Conservation (phyloP, 495 filamentous ascomycete species). For the Aspergillus sclerotioniger region DNA sequence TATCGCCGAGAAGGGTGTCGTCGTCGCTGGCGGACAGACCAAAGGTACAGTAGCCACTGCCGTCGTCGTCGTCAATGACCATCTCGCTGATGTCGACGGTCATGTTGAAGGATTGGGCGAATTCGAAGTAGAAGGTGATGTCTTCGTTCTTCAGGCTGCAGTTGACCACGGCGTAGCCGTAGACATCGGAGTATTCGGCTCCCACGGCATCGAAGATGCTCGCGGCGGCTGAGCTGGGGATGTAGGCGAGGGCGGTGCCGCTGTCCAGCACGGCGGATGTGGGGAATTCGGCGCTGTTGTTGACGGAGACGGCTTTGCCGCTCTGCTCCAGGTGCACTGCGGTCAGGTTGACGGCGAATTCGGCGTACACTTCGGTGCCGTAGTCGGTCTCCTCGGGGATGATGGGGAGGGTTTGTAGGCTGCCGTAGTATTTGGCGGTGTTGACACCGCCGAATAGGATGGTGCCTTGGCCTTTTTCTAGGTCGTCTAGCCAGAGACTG, state of each 20-base stretch:
- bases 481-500: conserved; percentile 42
- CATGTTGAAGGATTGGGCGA: conserved; percentile 57
- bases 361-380: conserved; percentile 50
- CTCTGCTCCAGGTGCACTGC: conserved; percentile 31
- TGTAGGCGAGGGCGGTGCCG: conserved; percentile 71
- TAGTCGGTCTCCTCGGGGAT: conserved; percentile 33
- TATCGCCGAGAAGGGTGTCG: conserved; percentile 70
- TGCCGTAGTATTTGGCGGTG: conserved; percentile 63
- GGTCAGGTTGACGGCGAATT: conserved; percentile 74
- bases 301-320: conserved; percentile 29
- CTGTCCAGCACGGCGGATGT: conserved; percentile 70
- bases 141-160: conserved; percentile 55
- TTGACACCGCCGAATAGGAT: conserved; percentile 84
- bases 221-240: conserved; percentile 60
- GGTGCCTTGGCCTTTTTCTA: conserved; percentile 58
- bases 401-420: conserved; percentile 66
- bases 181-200: conserved; percentile 45
- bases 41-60: conserved; percentile 52
- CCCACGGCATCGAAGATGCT: conserved; percentile 60
- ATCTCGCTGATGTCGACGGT: conserved; percentile 66
- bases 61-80: conserved; percentile 54
- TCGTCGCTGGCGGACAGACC: conserved; percentile 59
- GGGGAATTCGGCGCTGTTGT: conserved; percentile 30
- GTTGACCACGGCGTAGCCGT: conserved; percentile 18
- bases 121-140: conserved; percentile 59